Conservation (phyloP, 2,329 filamentous ascomycete genomes). For the Xylaria sp. region DNA sequence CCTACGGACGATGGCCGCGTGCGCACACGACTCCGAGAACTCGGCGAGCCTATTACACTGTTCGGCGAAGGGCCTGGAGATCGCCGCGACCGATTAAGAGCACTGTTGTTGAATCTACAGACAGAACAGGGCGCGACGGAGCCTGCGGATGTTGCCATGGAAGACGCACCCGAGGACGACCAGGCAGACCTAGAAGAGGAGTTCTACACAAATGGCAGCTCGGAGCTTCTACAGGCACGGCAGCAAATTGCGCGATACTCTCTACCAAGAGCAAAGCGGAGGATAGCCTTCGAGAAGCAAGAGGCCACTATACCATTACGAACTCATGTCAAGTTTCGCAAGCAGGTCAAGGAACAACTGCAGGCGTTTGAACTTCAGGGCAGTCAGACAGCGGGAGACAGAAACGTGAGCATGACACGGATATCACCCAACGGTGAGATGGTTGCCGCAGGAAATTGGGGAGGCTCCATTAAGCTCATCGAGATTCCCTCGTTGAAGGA, state of each 20-base stretch:
- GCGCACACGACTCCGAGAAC: constrained; percentile 79
- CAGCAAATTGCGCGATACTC: constrained; percentile 85
- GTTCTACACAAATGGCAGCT: constrained; percentile 89
- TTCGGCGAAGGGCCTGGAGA: constrained; percentile 92
- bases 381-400: constrained; percentile 90
- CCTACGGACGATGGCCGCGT: constrained; percentile 94
- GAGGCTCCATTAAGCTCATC: constrained; percentile 86
- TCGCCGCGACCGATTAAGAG: constrained; percentile 85
- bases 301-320: constrained; percentile 87
- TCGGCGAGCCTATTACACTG: constrained; percentile 93
- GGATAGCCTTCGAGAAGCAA: constrained; percentile 79
- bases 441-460: constrained; percentile 93
- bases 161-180: constrained; percentile 69
- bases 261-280: constrained; percentile 80
- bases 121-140: constrained; percentile 68
- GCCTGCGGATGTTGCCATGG: constrained; percentile 70
- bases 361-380: constrained; percentile 90
- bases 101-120: constrained; percentile 80
- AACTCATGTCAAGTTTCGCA: constrained; percentile 92
- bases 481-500: constrained; percentile 84
- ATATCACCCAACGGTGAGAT: constrained; percentile 87
- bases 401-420: constrained; percentile 90
- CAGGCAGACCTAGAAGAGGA: constrained; percentile 86
- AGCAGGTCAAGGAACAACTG: constrained; percentile 85
- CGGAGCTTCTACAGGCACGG: constrained; percentile 78